These are phyloP conservation scores for Imleria badia DNA, from an alignment of 768 basidiomycete species.

Conservation along the genomic window DNA sequence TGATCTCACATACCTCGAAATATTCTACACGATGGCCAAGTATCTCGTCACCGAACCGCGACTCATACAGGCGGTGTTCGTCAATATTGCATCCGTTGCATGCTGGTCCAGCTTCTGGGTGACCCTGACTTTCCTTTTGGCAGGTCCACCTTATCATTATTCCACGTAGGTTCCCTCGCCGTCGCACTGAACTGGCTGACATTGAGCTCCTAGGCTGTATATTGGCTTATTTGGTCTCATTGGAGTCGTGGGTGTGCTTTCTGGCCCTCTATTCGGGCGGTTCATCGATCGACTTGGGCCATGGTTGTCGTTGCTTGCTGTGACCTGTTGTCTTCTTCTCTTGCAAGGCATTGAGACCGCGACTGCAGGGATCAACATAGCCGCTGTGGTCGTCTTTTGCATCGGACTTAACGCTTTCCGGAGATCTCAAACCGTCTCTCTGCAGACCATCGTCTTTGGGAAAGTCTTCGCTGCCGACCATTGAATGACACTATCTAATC, in stretches of 20 bases:
- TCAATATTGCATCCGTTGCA: conserved; percentile 25
- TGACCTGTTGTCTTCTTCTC: conserved; percentile 27
- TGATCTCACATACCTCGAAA: conserved; percentile 34
- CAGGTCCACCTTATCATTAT: conserved; percentile 37
- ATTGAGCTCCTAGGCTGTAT: conserved; percentile 11
- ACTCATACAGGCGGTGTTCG: conserved; percentile 33
- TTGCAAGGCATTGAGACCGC: conserved; percentile 36
- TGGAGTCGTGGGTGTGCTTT: conserved; percentile 38
- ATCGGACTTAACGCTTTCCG: conserved; percentile 38
- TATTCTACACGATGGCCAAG: conserved; percentile 39
- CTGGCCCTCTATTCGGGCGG: conserved; percentile 21
- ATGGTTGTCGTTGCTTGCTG: conserved; percentile 41
- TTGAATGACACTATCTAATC: neutral
- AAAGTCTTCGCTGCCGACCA: neutral
- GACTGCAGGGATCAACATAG: conserved; percentile 38
- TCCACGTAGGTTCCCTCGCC: conserved; percentile 24
- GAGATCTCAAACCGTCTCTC: conserved; percentile 39
- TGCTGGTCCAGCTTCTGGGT: conserved; percentile 37
- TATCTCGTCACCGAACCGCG: conserved; percentile 41
- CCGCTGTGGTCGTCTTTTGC: conserved; percentile 38
- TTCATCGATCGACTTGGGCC: conserved; percentile 33
- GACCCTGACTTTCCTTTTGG: conserved; percentile 44
- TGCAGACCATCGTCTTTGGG: conserved; percentile 26
- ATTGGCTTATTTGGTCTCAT: conserved; percentile 52
- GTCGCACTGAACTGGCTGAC: neutral